A percentile compares a stretch with the other conserved stretches of the same genome.
Evolutionary conservation across 1,284 basidiomycete genomes (phyloP).

Genomic region (Irpex sp.): DNA sequence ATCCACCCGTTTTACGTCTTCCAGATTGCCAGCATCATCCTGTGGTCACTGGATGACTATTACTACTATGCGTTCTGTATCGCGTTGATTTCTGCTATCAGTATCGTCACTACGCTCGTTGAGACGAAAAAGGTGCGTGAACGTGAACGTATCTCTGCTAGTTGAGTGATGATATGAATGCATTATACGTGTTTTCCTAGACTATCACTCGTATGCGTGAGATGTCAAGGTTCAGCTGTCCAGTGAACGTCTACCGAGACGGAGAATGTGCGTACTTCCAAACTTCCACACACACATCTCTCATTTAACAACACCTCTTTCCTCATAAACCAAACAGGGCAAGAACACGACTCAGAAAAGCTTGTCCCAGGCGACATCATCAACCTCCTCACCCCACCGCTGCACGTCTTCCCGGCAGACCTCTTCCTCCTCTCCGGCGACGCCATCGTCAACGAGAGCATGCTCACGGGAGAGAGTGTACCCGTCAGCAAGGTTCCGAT

Average conservation of each 20-base stretch:
- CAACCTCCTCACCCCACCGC: conserved; percentile 75
- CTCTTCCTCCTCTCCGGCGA: conserved; percentile 91
- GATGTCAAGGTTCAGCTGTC: conserved; percentile 91
- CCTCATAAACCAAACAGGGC: conserved; percentile 44
- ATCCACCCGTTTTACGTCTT: conserved; percentile 98
- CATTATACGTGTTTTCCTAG: conserved; percentile 29
- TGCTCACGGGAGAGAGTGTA: conserved; percentile 96
- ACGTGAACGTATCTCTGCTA: too few species aligned
- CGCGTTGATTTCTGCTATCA: conserved; percentile 84
- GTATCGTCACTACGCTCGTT: conserved; percentile 82
- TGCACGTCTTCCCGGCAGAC: conserved; percentile 85
- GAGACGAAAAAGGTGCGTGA: conserved; percentile 80
- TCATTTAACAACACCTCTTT: conserved; percentile 2
- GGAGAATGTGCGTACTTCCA: conserved; percentile 56
- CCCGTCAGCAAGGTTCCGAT: conserved; percentile 86
- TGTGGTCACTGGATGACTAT: conserved; percentile 95
- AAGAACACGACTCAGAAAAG: conserved; percentile 66
- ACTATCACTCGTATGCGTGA: conserved; percentile 94
- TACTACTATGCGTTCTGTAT: conserved; percentile 99
- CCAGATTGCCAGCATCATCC: conserved; percentile 91
- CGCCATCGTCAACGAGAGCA: conserved; percentile 97
- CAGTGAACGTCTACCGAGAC: conserved; percentile 69
- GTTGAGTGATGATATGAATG: too few species aligned
- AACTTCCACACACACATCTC: too few species aligned
- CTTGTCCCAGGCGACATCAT: conserved; percentile 94